Percentiles rank a stretch among this genome's conserved stretches.
phyloP scores from a whole-genome alignment of 1,284 basidiomycete species.

The Sporisorium graminicola region DNA sequence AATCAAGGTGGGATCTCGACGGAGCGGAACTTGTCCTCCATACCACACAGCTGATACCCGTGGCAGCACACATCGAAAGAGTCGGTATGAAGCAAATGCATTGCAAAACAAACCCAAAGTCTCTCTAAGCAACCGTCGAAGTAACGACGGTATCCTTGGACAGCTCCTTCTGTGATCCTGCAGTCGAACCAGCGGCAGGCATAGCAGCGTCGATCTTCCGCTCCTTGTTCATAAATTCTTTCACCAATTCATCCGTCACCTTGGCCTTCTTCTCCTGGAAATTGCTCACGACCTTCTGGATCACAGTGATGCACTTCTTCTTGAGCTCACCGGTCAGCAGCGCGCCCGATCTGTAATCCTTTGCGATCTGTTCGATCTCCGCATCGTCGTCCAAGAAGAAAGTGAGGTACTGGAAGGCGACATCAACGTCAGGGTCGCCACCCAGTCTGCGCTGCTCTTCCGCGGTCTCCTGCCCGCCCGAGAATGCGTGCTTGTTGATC shows the following conservation, averaged over 20 bases:
- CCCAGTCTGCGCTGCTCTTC: slow-evolving; percentile 91
- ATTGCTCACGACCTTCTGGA: slow-evolving; percentile 85
- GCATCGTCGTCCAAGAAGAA: slow-evolving; percentile 97
- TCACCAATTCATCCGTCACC: slow-evolving; percentile 83
- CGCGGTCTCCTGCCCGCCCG: slow-evolving; percentile 80
- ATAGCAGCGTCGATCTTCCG: slow-evolving; percentile 77
- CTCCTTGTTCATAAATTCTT: slow-evolving; percentile 84
- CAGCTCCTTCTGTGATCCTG: slow-evolving; percentile 37
- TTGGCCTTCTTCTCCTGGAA: slow-evolving; percentile 90
- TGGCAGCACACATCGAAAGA: neutral
- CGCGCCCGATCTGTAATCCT: slow-evolving; percentile 91
- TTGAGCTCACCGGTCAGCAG: slow-evolving; percentile 94
- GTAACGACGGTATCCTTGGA: slow-evolving; percentile 39
- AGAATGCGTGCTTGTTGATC: slow-evolving; percentile 79
- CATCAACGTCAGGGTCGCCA: slow-evolving; percentile 94
- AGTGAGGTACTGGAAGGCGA: slow-evolving; percentile 93
- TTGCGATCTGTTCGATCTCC: slow-evolving; percentile 81
- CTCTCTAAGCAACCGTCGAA: slow-evolving; percentile 17
- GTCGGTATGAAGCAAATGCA: neutral
- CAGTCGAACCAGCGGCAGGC: slow-evolving; percentile 52
- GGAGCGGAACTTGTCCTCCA: no score
- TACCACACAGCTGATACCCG: no score
- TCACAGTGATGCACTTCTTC: slow-evolving; percentile 83
- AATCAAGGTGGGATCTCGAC: no score
- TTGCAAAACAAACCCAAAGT: neutral